Base-by-base conservation (phyloP, 2,329 filamentous ascomycete species). In the Microsporum ferrugineum region DNA sequence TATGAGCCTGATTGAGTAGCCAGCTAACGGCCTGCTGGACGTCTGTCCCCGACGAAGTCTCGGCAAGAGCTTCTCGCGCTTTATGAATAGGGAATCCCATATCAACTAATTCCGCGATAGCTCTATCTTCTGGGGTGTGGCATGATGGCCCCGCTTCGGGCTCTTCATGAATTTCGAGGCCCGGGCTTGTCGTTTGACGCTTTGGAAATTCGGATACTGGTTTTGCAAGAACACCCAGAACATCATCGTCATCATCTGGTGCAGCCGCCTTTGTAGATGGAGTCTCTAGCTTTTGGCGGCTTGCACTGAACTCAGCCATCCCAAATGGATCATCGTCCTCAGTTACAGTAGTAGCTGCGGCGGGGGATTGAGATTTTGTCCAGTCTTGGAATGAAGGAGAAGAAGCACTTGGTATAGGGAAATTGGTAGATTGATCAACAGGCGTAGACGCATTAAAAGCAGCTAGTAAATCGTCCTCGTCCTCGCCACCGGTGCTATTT, bases 51-150 rank as follows among this genome's bases (percentile, higher is more conserved):
- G 62, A 61, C 51, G 61, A 45, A 10, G 60, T 63, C 23, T 51
- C 57, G 34, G 60, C 31, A 27, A 63, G 55, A 14, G 62, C 62
- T 17, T 60, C 29, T 23, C 62, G 60, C n/a, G 94, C 88, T 68
- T 91, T 90, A 62, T 95, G 89, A 0, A 85, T 82, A 0, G 89
- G 85, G 68, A 99, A 99, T 0, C 94, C 94, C 84, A 97, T 97
- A 66, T 96, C 92, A 2, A 96, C 85, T 31, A 99, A 77, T 71
- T 97, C 90, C 7, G 89, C 89, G 31, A 97, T 83, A 7, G 91
- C 89, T 66, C 83, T 84, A 69, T 96, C 90, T 62, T 87, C 85
- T 0, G 83, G 84, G 67, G 76, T 77, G 17, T 41, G 1, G 68
- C 68, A 1, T n/a, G 57, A 34, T 12, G 51, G 65, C 41, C 33